Percentiles rank a stretch among this genome's conserved stretches.
These are phyloP conservation scores for Phyllosticta citrichinensis DNA, from an alignment of 2,329 filamentous ascomycete species.

Conservation along the genomic window DNA sequence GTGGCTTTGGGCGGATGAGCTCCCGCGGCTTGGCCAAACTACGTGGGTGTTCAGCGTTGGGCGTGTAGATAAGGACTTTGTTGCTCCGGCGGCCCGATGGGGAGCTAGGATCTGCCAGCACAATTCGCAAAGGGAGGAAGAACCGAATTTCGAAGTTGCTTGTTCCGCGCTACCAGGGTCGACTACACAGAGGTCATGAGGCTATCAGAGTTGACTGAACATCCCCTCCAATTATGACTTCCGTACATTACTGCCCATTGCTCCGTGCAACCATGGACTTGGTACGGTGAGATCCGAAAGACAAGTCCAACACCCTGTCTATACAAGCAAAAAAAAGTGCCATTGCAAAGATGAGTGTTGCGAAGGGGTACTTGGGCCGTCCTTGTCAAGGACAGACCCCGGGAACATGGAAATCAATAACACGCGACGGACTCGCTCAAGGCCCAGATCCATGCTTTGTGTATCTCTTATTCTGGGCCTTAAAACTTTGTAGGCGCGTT, in stretches of 20 bases:
- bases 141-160: not conserved
- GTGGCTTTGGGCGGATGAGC: not conserved
- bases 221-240: not conserved
- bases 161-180: not conserved
- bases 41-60: not conserved
- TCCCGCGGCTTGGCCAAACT: not conserved
- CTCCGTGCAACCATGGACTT: no score
- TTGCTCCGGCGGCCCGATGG: not conserved
- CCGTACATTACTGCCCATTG: no score
- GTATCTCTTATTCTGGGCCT: not conserved
- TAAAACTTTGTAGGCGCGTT: not conserved
- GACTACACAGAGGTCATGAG: not conserved
- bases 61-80: not conserved
- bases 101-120: not conserved
- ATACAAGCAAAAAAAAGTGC: not conserved
- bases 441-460: not conserved
- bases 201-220: not conserved
- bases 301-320: not conserved
- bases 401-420: not conserved
- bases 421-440: not conserved
- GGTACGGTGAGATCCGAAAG: no score
- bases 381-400: not conserved
- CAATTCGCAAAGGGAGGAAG: not conserved
- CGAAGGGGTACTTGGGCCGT: not conserved
- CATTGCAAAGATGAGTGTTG: not conserved